Evolutionary conservation across 768 basidiomycete species (phyloP).

Genomic region (Infundibulicybe gibba): DNA sequence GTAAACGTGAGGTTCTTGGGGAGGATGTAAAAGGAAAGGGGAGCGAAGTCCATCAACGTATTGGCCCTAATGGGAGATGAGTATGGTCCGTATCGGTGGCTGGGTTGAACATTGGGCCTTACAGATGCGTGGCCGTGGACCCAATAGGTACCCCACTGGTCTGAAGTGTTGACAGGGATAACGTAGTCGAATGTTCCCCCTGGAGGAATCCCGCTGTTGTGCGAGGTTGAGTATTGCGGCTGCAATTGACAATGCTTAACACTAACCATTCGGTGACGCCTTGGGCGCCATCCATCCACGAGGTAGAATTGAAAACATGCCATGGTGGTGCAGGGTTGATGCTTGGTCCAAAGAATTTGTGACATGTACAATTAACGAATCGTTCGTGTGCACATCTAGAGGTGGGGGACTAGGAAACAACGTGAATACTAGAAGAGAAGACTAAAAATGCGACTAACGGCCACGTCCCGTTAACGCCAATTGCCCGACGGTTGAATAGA

Average conservation of each 20-base stretch:
- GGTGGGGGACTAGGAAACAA: slow-evolving; percentile 66
- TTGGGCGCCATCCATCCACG: slow-evolving; percentile 88
- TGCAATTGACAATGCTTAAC: neutral
- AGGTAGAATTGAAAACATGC: slow-evolving; percentile 90
- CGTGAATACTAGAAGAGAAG: slow-evolving; percentile 1
- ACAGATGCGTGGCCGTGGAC: slow-evolving; percentile 65
- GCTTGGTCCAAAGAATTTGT: slow-evolving; percentile 65
- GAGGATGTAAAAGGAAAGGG: slow-evolving; percentile 74
- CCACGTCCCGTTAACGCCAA: slow-evolving; percentile 93
- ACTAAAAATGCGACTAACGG: slow-evolving; percentile 54
- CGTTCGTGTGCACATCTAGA: slow-evolving; percentile 64
- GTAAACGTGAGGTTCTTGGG: slow-evolving; percentile 64
- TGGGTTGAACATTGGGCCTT: slow-evolving; percentile 15
- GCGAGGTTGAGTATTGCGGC: neutral
- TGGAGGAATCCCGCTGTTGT: slow-evolving; percentile 69
- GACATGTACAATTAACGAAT: slow-evolving; percentile 76
- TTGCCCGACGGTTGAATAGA: slow-evolving; percentile 66
- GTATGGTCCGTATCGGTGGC: slow-evolving; percentile 1
- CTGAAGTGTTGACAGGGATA: slow-evolving; percentile 64
- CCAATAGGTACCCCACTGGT: slow-evolving; percentile 83
- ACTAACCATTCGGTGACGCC: slow-evolving; percentile 80
- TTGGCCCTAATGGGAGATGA: slow-evolving; percentile 53
- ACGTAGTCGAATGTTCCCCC: slow-evolving; percentile 70
- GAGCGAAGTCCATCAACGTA: slow-evolving; percentile 93
- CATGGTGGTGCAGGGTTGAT: slow-evolving; percentile 85